phyloP scores from a whole-genome alignment of 2,329 filamentous ascomycete species.

The Erysiphe neolycopersici region DNA sequence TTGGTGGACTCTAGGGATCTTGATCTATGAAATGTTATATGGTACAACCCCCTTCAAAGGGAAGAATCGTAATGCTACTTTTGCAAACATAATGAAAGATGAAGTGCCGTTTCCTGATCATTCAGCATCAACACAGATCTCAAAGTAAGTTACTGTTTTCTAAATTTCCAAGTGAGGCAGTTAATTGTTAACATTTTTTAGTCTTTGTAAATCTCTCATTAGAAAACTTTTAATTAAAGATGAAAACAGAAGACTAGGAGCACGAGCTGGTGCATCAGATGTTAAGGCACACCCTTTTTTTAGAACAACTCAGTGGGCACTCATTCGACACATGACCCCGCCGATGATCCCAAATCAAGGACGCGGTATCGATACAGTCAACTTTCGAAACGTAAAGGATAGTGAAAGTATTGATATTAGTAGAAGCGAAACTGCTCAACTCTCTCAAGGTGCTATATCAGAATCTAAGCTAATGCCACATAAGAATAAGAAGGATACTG shows the following conservation, averaged over 20 bases:
- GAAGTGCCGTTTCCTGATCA: slow-evolving; percentile 92
- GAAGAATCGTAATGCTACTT: slow-evolving; percentile 94
- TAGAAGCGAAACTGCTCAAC: slow-evolving; percentile 21
- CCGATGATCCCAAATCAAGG: slow-evolving; percentile 87
- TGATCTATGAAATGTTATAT: slow-evolving; percentile 98
- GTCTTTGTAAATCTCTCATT: slow-evolving; percentile 87
- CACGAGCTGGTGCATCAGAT: slow-evolving; percentile 82
- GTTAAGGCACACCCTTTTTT: slow-evolving; percentile 96
- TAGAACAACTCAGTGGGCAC: slow-evolving; percentile 81
- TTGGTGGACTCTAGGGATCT: slow-evolving; percentile 95
- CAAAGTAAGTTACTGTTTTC: slow-evolving; percentile 39
- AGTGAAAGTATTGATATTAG: slow-evolving; percentile 79
- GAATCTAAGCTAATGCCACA: slow-evolving; percentile 71
- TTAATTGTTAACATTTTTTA: slow-evolving; percentile 18
- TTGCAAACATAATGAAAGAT: slow-evolving; percentile 87
- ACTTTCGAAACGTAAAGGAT: slow-evolving; percentile 96
- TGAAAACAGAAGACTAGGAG: slow-evolving; percentile 75
- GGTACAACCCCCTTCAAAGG: slow-evolving; percentile 98
- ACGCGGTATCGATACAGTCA: slow-evolving; percentile 74
- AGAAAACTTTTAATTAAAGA: slow-evolving; percentile 96
- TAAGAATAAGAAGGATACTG: slow-evolving; percentile 41
- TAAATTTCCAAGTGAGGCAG: background rate
- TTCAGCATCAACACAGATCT: slow-evolving; percentile 56
- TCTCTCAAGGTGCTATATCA: slow-evolving; percentile 53
- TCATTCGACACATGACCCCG: slow-evolving; percentile 92